Conservation (phyloP, 2,329 filamentous ascomycete genomes). For the Magnaporthales sp. region DNA sequence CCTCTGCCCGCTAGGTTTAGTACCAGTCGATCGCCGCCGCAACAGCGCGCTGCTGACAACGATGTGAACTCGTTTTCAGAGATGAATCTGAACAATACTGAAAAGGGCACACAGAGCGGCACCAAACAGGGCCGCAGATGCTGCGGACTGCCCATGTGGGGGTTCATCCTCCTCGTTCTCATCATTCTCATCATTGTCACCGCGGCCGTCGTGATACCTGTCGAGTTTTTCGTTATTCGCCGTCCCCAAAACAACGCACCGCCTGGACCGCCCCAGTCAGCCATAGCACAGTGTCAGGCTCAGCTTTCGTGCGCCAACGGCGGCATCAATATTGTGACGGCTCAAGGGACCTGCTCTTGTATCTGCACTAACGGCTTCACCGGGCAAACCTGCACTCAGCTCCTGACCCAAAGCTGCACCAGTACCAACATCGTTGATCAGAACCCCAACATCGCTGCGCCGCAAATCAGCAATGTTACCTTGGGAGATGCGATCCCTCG, state of each 20-base stretch:
- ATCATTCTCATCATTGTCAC: conserved; percentile 64
- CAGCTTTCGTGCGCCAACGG: conserved; percentile 67
- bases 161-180: conserved; percentile 58
- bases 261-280: conserved; percentile 21
- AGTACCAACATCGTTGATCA: conserved; percentile 32
- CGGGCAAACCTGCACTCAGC: conserved; percentile 40
- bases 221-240: conserved; percentile 54
- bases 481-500: conserved; percentile 72
- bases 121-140: conserved; percentile 46
- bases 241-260: conserved; percentile 34
- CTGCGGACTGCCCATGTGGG: conserved; percentile 78
- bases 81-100: conserved; percentile 6
- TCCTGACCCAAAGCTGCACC: conserved; percentile 41
- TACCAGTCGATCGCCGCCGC: background rate
- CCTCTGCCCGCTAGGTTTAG: conserved; percentile 27
- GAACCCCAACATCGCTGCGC: conserved; percentile 19
- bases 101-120: conserved; percentile 11
- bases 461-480: conserved; percentile 57
- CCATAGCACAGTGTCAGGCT: conserved; percentile 45
- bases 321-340: conserved; percentile 61
- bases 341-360: conserved; percentile 65
- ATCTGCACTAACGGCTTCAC: conserved; percentile 87
- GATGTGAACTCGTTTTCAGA: conserved; percentile 6
- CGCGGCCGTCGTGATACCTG: conserved; percentile 73
- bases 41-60: background rate